Evolutionary conservation across 345 rosid species (phyloP), one percentile per base, ranked within the genome.

Genomic region (Abelmoschus esculentus): DNA sequence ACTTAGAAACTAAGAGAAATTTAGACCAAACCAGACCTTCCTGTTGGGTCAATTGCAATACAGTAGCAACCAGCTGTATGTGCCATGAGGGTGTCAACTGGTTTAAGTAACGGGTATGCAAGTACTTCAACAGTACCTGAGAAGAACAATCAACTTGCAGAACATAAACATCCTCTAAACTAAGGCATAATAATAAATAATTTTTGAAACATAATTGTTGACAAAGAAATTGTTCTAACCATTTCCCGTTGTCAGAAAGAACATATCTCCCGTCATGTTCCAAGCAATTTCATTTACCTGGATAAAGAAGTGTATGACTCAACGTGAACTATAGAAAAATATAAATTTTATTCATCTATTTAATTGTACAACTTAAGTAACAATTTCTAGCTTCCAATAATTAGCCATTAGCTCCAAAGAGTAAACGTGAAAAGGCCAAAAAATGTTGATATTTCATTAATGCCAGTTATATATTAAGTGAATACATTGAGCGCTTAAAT

Each of bases 261-360:
- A 92, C 81, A 85, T 83, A 77, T 92, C 97, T 76, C 99, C 96
- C 7, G 96, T 83, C 85, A 83, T 90, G 83, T 95, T 84, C 99
- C 99, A 95, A 66, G 98, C 96, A 78, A 95, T 95, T 81, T 95
- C 99, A 80, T 95, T 95, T 28, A 95, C 99, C 98, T 95, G 76
- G 65, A 56, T 36, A 70, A 71, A 62, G 50, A 19, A 56, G 6
- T 18, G 46, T 7, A 50, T 52, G 7, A n/a, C 60, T 50, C 31
- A 52, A 1, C 50, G 10, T 68, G 6, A n/a, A 68, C 14, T 53
- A 13, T 53, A 13, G 13, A 3, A 31, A 4, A 28, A 9, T 19
- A 67, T 4, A 38, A 36, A 19, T 4, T 19, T 13, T 18, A 69
- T 36, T 36, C 36, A 54, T 52, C n/a, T 34, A 4, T 49, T 63